A percentile compares a stretch with the other conserved stretches of the same genome.
Conservation (phyloP, 2,329 filamentous ascomycete species). For the Alternaria angustiovoidea region DNA sequence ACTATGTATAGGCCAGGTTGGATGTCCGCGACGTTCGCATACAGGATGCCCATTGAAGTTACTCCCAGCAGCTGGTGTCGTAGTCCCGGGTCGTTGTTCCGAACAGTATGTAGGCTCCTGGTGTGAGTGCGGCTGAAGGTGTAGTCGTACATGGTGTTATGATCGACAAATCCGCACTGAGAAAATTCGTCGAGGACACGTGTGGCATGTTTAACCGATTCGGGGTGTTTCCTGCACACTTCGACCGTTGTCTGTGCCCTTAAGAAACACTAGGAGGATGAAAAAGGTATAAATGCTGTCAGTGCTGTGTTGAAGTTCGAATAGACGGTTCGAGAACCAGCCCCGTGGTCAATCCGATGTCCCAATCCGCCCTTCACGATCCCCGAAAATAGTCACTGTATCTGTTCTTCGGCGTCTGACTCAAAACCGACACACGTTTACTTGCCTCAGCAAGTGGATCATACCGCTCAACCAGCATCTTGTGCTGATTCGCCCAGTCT, state of each 20-base stretch:
- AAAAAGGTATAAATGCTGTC: not conserved
- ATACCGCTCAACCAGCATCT: slow-evolving; percentile 9
- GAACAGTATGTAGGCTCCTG: not conserved
- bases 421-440: not conserved
- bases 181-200: not conserved
- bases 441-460: not conserved
- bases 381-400: not conserved
- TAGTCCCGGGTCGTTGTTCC: not conserved
- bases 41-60: not conserved
- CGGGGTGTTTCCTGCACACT: not conserved
- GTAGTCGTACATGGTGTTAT: not conserved
- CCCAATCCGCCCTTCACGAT: not conserved
- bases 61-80: not conserved
- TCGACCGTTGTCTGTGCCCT: not conserved
- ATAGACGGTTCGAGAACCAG: not conserved
- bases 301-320: not conserved
- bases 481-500: slow-evolving; percentile 1
- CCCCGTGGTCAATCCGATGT: not conserved
- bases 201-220: not conserved
- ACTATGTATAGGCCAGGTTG: not conserved
- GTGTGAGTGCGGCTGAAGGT: not conserved
- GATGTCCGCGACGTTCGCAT: not conserved
- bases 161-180: not conserved
- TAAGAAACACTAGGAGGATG: not conserved
- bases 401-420: not conserved